Conservation (phyloP, 805 yeast genomes). For the Candida rishiriensis region DNA sequence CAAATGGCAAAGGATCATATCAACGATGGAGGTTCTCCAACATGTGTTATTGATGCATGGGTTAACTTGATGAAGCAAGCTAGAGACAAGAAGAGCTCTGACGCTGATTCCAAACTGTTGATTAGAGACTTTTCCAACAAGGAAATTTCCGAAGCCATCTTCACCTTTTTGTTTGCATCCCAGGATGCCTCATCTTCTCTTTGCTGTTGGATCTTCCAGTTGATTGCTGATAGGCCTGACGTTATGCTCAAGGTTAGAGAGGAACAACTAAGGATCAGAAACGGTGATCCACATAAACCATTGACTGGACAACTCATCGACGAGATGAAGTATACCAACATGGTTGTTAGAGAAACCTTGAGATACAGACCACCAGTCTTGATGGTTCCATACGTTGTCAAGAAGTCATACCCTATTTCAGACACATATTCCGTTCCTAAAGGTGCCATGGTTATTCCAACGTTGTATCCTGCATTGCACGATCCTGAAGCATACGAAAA, state of each 20-base stretch:
- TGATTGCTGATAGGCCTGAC: slow-evolving; percentile 93
- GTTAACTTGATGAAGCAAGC: slow-evolving; percentile 78
- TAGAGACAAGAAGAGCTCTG: slow-evolving; percentile 41
- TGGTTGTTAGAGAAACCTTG: slow-evolving; percentile 88
- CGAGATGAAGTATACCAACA: slow-evolving; percentile 79
- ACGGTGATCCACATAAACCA: slow-evolving; percentile 61
- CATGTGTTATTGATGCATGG: slow-evolving; percentile 97
- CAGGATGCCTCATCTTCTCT: slow-evolving; percentile 97
- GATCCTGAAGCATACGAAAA: slow-evolving; percentile 95
- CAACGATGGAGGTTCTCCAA: slow-evolving; percentile 69
- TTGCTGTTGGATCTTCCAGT: slow-evolving; percentile 97
- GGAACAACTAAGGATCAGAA: slow-evolving; percentile 83
- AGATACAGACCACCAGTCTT: slow-evolving; percentile 96
- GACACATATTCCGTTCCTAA: slow-evolving; percentile 88
- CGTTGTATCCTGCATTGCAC: slow-evolving; percentile 91
- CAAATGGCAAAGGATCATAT: slow-evolving; percentile 79
- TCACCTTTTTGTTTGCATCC: slow-evolving; percentile 94
- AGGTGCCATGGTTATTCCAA: slow-evolving; percentile 96
- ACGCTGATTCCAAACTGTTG: slow-evolving; percentile 50
- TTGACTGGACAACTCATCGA: slow-evolving; percentile 73
- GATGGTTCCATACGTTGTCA: slow-evolving; percentile 96
- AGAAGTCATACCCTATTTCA: slow-evolving; percentile 79
- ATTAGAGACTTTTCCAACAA: slow-evolving; percentile 82
- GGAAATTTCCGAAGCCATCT: slow-evolving; percentile 94
- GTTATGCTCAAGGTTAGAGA: slow-evolving; percentile 80